These are phyloP conservation scores for Suhomyces xylopsoci DNA, from an alignment of 805 yeast genomes.

Conservation along the genomic window DNA sequence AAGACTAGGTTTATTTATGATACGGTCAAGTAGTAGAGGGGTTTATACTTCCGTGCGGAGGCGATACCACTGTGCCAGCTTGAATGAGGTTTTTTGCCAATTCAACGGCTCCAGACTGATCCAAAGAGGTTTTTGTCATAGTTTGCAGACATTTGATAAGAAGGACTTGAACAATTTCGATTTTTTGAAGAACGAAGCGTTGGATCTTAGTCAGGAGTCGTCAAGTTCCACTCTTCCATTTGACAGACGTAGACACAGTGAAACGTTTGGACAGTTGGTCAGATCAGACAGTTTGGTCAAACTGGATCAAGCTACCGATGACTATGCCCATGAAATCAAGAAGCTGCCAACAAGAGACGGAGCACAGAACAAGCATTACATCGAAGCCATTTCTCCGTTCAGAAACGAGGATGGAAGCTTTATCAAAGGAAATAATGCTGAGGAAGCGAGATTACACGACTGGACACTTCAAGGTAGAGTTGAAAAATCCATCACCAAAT, in stretches of 20 bases:
- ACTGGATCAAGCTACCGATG: conserved; percentile 6
- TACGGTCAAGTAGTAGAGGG: neutral
- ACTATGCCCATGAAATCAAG: conserved; percentile 1
- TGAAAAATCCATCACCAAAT: conserved; percentile 46
- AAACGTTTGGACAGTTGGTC: conserved; percentile 24
- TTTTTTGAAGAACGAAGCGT: neutral
- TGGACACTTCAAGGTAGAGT: conserved; percentile 56
- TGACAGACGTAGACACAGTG: conserved; percentile 19
- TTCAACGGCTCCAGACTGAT: neutral
- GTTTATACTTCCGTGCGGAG: neutral
- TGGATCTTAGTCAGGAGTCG: neutral
- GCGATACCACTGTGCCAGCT: neutral
- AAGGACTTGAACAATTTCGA: neutral
- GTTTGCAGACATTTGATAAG: neutral
- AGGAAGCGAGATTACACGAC: conserved; percentile 56
- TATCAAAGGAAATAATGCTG: conserved; percentile 41
- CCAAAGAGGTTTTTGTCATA: neutral
- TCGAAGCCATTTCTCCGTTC: conserved; percentile 26
- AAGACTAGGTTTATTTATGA: neutral
- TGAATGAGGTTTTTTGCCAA: neutral
- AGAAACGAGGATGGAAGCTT: conserved; percentile 40
- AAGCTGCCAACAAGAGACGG: conserved; percentile 1
- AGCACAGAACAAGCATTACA: neutral
- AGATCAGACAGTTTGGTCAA: conserved; percentile 15
- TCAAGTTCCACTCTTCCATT: conserved; percentile 12